Conservation (phyloP, 1,284 basidiomycete genomes). For the Coniferiporia weirii region DNA sequence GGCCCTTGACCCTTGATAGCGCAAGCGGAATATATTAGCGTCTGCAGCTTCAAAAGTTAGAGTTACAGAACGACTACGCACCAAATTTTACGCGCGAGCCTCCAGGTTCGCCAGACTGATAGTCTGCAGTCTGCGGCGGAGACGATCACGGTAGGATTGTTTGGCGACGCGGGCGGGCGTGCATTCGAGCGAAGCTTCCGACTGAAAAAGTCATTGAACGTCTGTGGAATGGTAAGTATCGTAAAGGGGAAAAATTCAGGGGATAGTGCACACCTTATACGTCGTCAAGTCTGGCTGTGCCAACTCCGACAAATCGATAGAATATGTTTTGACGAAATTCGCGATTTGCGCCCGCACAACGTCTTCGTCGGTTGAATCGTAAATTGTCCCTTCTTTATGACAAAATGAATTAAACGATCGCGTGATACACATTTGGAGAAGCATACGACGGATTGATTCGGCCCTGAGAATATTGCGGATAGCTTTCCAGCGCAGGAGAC, state of each 20-base stretch:
- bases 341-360: conserved; percentile 34
- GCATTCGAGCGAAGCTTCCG: conserved; percentile 42
- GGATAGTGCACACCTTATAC: conserved; percentile 29
- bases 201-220: conserved; percentile 56
- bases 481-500: conserved; percentile 34
- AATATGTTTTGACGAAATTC: conserved; percentile 45
- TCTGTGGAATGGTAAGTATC: conserved; percentile 25
- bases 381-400: conserved; percentile 25
- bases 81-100: conserved; percentile 42
- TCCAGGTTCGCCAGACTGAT: conserved; percentile 40
- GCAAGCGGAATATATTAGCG: neutral
- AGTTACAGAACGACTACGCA: conserved; percentile 18
- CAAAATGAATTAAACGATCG: neutral
- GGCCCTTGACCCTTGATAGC: conserved; percentile 43
- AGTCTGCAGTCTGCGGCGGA: conserved; percentile 49
- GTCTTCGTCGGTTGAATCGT: conserved; percentile 22
- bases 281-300: conserved; percentile 36
- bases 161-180: conserved; percentile 38
- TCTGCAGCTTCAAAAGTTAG: neutral
- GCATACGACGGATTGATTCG: conserved; percentile 42
- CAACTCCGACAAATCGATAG: conserved; percentile 40
- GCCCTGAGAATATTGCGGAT: conserved; percentile 37
- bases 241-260: neutral
- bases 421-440: neutral
- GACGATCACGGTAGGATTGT: conserved; percentile 36